A percentile compares a stretch with the other conserved stretches of the same genome.
These are phyloP conservation scores for Zychaea mexicana DNA, from an alignment of 371 early-diverging fungal genomes.

Conservation along the genomic window DNA sequence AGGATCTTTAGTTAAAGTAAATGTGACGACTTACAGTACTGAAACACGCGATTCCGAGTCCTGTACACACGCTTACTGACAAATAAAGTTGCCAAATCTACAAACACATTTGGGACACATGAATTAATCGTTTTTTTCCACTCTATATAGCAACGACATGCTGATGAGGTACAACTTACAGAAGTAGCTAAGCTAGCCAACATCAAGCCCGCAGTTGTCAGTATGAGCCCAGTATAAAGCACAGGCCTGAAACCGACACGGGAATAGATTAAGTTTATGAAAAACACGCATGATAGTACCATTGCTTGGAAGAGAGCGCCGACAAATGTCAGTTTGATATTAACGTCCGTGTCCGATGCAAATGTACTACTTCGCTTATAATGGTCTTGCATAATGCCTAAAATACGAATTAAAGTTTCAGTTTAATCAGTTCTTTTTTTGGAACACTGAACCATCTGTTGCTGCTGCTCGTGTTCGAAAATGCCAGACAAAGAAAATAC, in stretches of 20 bases:
- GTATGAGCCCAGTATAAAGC: background rate
- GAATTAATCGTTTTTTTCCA: background rate
- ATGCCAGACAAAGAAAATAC: too few relatives aligned
- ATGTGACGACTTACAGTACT: background rate
- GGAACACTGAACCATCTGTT: background rate
- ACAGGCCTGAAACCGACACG: background rate
- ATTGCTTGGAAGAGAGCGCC: background rate
- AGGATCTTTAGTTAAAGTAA: too few relatives aligned
- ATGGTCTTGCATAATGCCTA: background rate
- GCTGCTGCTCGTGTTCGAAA: too few relatives aligned
- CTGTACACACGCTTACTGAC: background rate
- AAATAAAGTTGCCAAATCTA: background rate
- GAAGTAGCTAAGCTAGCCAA: background rate
- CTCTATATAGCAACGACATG: background rate
- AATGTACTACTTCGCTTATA: background rate
- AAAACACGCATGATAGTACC: background rate
- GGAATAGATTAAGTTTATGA: too few relatives aligned
- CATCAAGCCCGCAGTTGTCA: background rate
- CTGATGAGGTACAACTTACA: background rate
- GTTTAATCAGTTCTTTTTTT: background rate
- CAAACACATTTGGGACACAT: too few relatives aligned
- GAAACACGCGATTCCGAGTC: background rate
- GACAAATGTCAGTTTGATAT: background rate
- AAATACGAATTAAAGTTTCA: too few relatives aligned
- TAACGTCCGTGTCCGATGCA: background rate